Percentiles rank a stretch among this genome's conserved stretches.
phyloP scores from a whole-genome alignment of 176 grass and related monocot species.

The Raddia guianensis region DNA sequence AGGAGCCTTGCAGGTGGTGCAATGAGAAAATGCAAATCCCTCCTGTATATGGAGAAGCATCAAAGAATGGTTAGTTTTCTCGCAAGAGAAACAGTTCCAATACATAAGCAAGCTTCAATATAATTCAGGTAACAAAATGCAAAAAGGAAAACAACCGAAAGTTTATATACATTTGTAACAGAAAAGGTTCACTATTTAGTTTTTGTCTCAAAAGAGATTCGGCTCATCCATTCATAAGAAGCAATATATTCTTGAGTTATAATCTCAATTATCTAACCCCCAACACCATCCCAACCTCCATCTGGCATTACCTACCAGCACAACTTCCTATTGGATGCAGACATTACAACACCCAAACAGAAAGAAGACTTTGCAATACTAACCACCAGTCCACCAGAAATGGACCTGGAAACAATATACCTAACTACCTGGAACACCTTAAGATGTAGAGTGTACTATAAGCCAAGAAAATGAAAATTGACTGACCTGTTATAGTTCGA shows the following conservation, averaged over 20 bases:
- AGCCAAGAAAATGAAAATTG: slow-evolving; percentile 17
- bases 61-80: not conserved
- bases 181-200: not conserved
- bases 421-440: slow-evolving; percentile 15
- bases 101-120: slow-evolving; percentile 16
- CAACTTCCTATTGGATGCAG: slow-evolving; percentile 39
- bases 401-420: slow-evolving; percentile 38
- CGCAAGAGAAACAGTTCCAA: not conserved
- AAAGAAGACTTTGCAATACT: slow-evolving; percentile 41
- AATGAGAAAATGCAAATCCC: slow-evolving; percentile 99
- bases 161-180: slow-evolving; percentile 14
- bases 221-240: not conserved
- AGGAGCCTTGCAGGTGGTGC: slow-evolving; percentile 98
- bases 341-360: slow-evolving; percentile 46
- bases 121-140: slow-evolving; percentile 25
- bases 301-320: slow-evolving; percentile 30
- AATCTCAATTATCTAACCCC: slow-evolving; percentile 27
- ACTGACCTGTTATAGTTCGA: not conserved
- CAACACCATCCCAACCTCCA: slow-evolving; percentile 15
- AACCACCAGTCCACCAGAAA: slow-evolving; percentile 44
- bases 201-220: not conserved
- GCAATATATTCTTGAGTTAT: not conserved
- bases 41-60: slow-evolving; percentile 65
- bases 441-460: slow-evolving; percentile 9
- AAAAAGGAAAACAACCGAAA: slow-evolving; percentile 15